Evolutionary conservation across 1,284 basidiomycete genomes (phyloP).

Genomic region (Polyporus tsugae): DNA sequence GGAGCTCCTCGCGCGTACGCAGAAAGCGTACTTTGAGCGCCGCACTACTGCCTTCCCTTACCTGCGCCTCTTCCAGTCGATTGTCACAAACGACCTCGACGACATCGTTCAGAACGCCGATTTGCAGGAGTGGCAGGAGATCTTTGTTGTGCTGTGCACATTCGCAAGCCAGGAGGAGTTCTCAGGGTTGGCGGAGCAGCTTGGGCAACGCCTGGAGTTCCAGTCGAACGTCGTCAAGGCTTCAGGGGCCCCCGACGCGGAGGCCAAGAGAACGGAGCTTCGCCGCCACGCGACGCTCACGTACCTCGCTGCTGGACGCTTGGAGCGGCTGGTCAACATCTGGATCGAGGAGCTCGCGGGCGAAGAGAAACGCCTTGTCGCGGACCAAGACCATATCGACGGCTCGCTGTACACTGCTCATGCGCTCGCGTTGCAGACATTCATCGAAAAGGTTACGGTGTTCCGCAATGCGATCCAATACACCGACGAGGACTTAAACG

Average conservation of each 20-base stretch:
- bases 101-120: slow-evolving; percentile 98
- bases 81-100: slow-evolving; percentile 91
- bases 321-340: slow-evolving; percentile 91
- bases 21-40: slow-evolving; percentile 93
- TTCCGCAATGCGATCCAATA: slow-evolving; percentile 93
- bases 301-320: slow-evolving; percentile 88
- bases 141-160: slow-evolving; percentile 97
- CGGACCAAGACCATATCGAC: slow-evolving; percentile 53
- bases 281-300: slow-evolving; percentile 94
- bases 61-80: slow-evolving; percentile 94
- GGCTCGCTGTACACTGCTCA: slow-evolving; percentile 86
- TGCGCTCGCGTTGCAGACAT: slow-evolving; percentile 89
- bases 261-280: slow-evolving; percentile 60
- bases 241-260: slow-evolving; percentile 54
- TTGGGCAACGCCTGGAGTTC: slow-evolving; percentile 92
- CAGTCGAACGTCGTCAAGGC: slow-evolving; percentile 70
- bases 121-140: slow-evolving; percentile 94
- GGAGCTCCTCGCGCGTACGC: slow-evolving; percentile 89
- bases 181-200: slow-evolving; percentile 86
- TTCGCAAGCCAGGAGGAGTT: slow-evolving; percentile 92
- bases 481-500: slow-evolving; percentile 79
- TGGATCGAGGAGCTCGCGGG: slow-evolving; percentile 94
- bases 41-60: slow-evolving; percentile 84
- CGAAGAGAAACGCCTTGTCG: slow-evolving; percentile 72
- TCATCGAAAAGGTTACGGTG: slow-evolving; percentile 96